phyloP scores from a whole-genome alignment of 1,284 basidiomycete species.

The Neotropicomus parvogracilis region DNA sequence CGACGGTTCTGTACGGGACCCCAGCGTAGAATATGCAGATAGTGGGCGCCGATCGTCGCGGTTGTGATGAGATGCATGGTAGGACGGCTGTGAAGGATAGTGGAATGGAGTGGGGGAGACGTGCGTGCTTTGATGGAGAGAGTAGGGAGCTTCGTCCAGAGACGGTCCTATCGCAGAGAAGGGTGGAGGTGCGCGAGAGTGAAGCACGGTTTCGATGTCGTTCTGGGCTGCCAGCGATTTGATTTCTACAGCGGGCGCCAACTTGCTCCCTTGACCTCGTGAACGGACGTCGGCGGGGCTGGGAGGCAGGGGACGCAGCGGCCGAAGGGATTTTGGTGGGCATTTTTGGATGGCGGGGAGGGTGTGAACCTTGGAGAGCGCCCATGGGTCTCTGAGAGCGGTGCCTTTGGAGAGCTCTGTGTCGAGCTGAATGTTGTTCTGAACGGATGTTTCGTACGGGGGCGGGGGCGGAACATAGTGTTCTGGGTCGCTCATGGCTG shows the following conservation, averaged over 20 bases:
- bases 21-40: conserved; percentile 3
- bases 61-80: conserved; percentile 1
- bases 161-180: conserved; percentile 11
- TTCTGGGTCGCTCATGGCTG: conserved; percentile 24
- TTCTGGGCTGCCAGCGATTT: conserved; percentile 2
- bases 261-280: conserved; percentile 23
- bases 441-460: conserved; percentile 50
- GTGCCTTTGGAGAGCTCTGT: conserved; percentile 14
- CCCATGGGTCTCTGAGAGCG: conserved; percentile 27
- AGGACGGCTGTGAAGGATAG: conserved; percentile 1
- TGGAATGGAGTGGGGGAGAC: conserved; percentile 1
- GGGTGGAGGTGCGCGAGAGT: conserved; percentile 9
- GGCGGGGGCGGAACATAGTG: conserved; percentile 38
- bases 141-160: conserved; percentile 5
- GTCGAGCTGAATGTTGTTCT: conserved; percentile 46
- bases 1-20: conserved; percentile 3
- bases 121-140: conserved; percentile 9
- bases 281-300: conserved; percentile 14
- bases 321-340: conserved; percentile 3
- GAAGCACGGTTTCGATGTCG: background rate
- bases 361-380: conserved; percentile 9
- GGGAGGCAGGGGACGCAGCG: conserved; percentile 27
- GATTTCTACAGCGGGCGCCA: conserved; percentile 15
- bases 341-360: conserved; percentile 14
- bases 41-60: conserved; percentile 6